Conservation (phyloP, 140 eudicot genomes). For the Stevia rebaudiana region DNA sequence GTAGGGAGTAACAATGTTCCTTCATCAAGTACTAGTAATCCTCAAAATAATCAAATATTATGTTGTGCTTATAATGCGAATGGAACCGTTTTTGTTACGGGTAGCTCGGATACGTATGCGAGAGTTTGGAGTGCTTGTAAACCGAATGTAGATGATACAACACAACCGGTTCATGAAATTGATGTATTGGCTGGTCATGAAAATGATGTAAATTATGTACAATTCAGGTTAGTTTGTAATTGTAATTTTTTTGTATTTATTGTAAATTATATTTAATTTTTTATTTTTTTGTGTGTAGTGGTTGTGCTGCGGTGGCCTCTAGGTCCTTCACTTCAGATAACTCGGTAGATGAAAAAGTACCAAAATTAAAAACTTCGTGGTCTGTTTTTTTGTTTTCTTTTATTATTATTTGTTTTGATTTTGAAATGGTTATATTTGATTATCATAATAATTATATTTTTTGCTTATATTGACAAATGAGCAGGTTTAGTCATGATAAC, state of each 20-base stretch:
- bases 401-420: neutral
- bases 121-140: slow-evolving; percentile 97
- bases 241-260: neutral
- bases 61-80: slow-evolving; percentile 95
- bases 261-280: neutral
- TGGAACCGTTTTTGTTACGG: slow-evolving; percentile 91
- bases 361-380: slow-evolving; percentile 78
- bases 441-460: neutral
- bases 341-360: slow-evolving; percentile 53
- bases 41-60: slow-evolving; percentile 63
- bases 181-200: slow-evolving; percentile 94
- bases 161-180: slow-evolving; percentile 74
- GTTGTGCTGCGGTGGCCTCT: slow-evolving; percentile 81
- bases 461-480: neutral
- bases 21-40: slow-evolving; percentile 32
- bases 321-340: slow-evolving; percentile 53
- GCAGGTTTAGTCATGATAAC: slow-evolving; percentile 83
- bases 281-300: slow-evolving; percentile 45
- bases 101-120: slow-evolving; percentile 95
- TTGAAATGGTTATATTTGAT: neutral
- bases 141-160: slow-evolving; percentile 53
- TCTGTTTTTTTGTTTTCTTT: slow-evolving; percentile 22
- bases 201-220: slow-evolving; percentile 96
- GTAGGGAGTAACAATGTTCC: slow-evolving; percentile 61
- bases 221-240: slow-evolving; percentile 66